Evolutionary conservation across 2,329 filamentous ascomycete species (phyloP).

Genomic region (Talaromyces sp.): DNA sequence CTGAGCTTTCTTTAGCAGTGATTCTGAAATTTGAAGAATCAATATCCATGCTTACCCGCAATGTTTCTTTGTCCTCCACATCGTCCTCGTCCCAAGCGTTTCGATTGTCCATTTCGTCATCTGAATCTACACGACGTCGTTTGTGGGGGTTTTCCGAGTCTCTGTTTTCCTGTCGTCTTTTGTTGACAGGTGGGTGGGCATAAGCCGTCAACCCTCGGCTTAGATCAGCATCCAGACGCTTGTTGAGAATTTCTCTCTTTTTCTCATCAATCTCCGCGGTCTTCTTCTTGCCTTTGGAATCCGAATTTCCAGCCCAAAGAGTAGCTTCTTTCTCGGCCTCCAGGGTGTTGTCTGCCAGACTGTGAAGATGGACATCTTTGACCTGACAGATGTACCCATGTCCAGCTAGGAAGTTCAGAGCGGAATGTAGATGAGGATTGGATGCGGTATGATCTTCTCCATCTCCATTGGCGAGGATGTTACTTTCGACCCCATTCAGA

Average conservation of each 20-base stretch:
- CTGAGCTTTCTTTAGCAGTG: constrained; percentile 40
- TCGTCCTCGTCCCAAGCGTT: constrained; percentile 34
- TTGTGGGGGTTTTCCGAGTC: constrained; percentile 19
- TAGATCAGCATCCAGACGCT: constrained; percentile 34
- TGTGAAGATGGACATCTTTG: constrained; percentile 39
- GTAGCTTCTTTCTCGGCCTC: constrained; percentile 33
- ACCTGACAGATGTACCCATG: constrained; percentile 40
- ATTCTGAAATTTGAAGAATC: constrained; percentile 9
- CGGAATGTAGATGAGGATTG: constrained; percentile 28
- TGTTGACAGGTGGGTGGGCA: constrained; percentile 31
- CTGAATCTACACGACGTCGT: constrained; percentile 22
- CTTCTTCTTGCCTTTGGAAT: constrained; percentile 36
- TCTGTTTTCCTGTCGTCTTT: constrained; percentile 26
- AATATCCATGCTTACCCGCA: constrained; percentile 32
- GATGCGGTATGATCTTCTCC: constrained; percentile 18
- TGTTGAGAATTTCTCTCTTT: constrained; percentile 27
- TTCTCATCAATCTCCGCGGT: constrained; percentile 29
- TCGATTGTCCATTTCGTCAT: constrained; percentile 25
- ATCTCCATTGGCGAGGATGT: constrained; percentile 23
- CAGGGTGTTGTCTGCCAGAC: constrained; percentile 36
- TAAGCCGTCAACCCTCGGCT: constrained; percentile 28
- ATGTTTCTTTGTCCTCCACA: constrained; percentile 29
- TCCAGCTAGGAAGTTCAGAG: constrained; percentile 35
- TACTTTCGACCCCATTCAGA: constrained; percentile 15
- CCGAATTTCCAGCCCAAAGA: constrained; percentile 27